Evolutionary conservation across 306 rosid genomes (phyloP), one percentile per base, ranked within the genome.

Genomic region (Gleditsia sinensis): DNA sequence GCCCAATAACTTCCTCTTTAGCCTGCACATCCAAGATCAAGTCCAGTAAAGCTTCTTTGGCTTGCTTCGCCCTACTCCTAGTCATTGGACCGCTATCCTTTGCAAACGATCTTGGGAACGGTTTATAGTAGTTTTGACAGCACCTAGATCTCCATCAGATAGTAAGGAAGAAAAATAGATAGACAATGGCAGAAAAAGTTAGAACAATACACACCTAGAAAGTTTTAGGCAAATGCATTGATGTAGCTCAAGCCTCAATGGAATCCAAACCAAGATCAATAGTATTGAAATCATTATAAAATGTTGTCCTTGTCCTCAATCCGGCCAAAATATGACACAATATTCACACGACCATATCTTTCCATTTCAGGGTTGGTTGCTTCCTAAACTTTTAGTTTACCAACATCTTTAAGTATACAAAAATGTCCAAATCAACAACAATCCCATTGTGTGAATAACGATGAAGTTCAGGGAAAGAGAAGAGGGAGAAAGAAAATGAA

Each of bases 211-310:
- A 42, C 36, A 83, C 92, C 89, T 24, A 87, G 86, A 75, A 85
- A 87, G 71, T 89, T 60, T 83, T 89, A 87, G 62, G 86, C 92
- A 42, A 87, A 87, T 12, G 85, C 66, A 56, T 87, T 87, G 16
- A 87, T 87, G 72, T 87, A 87, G 82, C 92, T 87, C 89, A 83
- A 46, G 92, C 92, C 75, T 87, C 92, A 72, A 87, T 82, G 7
- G 92, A 87, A 83, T 87, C 92, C 19, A 87, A 89, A 53, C 92
- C 89, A 17, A 85, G 92, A 45, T 80, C 88, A 19, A 85, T 85
- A 25, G 83, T 85, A 78, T 67, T 84, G 77, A 87, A 87, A 58
- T 84, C 70, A 51, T 74, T 85, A 63, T 75, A 87, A 69, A 87
- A 87, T 75, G 40, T 83, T 83, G 24, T 80, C 88, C 51, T 87